A percentile compares a stretch with the other conserved stretches of the same genome.
Conservation (phyloP, 2,329 filamentous ascomycete species). For the Fusarium euwallaceae region DNA sequence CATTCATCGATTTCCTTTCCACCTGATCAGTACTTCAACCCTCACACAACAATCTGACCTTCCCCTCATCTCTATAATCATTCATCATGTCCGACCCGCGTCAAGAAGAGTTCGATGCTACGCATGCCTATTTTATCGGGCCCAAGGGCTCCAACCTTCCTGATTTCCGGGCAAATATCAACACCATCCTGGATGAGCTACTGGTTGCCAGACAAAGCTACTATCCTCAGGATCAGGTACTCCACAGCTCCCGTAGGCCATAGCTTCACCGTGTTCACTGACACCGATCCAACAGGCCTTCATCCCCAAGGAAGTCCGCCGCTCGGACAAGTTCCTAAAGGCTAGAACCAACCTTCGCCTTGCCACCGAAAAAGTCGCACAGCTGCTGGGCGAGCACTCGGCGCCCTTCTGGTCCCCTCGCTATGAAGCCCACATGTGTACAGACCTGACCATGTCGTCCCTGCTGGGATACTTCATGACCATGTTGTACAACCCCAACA, state of each 20-base stretch:
- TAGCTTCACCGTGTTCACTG: background rate
- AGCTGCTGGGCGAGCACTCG: constrained; percentile 57
- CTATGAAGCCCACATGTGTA: constrained; percentile 62
- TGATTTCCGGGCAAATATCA: constrained; percentile 55
- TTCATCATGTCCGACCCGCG: constrained; percentile 22
- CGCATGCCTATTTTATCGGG: constrained; percentile 58
- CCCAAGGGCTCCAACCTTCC: constrained; percentile 58
- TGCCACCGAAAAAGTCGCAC: constrained; percentile 52
- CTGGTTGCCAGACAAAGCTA: constrained; percentile 51
- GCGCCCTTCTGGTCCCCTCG: constrained; percentile 62
- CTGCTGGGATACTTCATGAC: constrained; percentile 62
- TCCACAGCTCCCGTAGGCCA: background rate
- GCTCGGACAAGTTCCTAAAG: constrained; percentile 51
- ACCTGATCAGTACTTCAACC: background rate
- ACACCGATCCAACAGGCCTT: constrained; percentile 44
- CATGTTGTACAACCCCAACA: constrained; percentile 65
- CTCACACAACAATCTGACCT: background rate
- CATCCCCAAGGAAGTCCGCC: constrained; percentile 52
- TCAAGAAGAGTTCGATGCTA: constrained; percentile 35
- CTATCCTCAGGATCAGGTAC: constrained; percentile 52
- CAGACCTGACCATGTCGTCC: constrained; percentile 58
- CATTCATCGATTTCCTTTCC: too few species aligned
- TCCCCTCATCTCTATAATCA: background rate
- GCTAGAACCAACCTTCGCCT: constrained; percentile 51
- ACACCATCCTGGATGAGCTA: constrained; percentile 55